Evolutionary conservation across 2,329 filamentous ascomycete species (phyloP), one percentile per base, ranked within the genome.

Genomic region (Podosphaera xanthii): DNA sequence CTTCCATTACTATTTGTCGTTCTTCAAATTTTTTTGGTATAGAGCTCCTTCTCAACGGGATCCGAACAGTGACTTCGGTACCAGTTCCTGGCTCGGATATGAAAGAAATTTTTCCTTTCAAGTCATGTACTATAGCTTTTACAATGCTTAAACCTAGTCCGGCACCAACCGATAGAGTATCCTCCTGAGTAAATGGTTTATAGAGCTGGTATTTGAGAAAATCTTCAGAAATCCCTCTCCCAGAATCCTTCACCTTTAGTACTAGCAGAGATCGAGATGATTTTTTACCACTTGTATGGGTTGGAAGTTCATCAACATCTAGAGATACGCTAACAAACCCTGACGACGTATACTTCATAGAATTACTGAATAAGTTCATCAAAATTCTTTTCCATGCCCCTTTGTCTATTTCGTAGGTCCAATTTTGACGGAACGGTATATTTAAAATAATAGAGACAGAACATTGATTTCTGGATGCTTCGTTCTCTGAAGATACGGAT

Each of bases 71-170:
- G 6, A 80, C 74, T 31, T 76, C 74, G 0, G 80, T 83, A 1
- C 81, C 81, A 44, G 74, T 71, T 1, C 74, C 74, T 8, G 73
- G 70, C 58, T 77, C 72, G 57, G 74, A 80, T 38, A 72, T 73
- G 40, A 85, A 74, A 7, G 78, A 73, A 50, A 86, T 79, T 5
- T 71, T 74, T 0, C 82, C 82, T 35, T 76, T 74, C 0, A 86
- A 70, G 34, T 79, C 76, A 54, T 77, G 75, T 14, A 84, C 76
- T 42, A 85, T 78, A 58, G 74, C 73, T 46, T 75, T 75, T 33
- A 86, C 81, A 10, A 86, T 81, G 14, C 77, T 80, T 46, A 85
- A 68, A 0, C 82, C 82, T 0, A 85, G 70, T 0, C 81, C 82
- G 0, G 79, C 79, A 0, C 81, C 82, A 4, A 76, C 75, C 1